Conservation (phyloP, 1,284 basidiomycete genomes). For the Trametes hirsuta region DNA sequence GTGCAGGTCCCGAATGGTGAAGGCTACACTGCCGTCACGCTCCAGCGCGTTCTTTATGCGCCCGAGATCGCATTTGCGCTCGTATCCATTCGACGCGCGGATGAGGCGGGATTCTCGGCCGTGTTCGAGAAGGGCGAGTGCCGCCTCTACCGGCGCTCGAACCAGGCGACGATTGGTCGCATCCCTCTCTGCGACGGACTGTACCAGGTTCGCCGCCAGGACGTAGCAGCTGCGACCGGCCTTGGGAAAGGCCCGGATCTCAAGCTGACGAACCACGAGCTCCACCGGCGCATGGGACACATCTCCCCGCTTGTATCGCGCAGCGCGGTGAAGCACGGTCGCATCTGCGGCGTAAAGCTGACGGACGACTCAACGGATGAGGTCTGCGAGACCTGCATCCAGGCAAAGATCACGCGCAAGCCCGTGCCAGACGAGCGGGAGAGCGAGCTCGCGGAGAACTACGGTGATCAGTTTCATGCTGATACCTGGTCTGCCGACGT, state of each 20-base stretch:
- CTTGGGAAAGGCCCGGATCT: constrained; percentile 10
- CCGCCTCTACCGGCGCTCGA: constrained; percentile 22
- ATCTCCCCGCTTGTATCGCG: constrained; percentile 30
- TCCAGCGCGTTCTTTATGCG: constrained; percentile 38
- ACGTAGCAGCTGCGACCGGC: neutral
- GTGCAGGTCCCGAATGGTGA: constrained; percentile 36
- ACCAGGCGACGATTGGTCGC: constrained; percentile 22
- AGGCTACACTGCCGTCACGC: constrained; percentile 25
- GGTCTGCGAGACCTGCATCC: constrained; percentile 38
- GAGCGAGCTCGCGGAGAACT: constrained; percentile 31
- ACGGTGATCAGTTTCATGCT: constrained; percentile 40
- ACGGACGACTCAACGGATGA: constrained; percentile 20
- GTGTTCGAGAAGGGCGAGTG: constrained; percentile 28
- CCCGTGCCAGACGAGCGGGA: constrained; percentile 36
- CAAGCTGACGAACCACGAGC: constrained; percentile 28
- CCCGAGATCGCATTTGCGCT: constrained; percentile 40
- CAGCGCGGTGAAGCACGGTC: constrained; percentile 32
- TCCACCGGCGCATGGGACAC: constrained; percentile 41
- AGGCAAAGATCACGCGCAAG: constrained; percentile 36
- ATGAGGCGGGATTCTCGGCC: constrained; percentile 29
- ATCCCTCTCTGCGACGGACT: constrained; percentile 34
- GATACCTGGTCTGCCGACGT: constrained; percentile 43
- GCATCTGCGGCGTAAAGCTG: constrained; percentile 36
- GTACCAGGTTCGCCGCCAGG: constrained; percentile 28
- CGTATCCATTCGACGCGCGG: constrained; percentile 35